Percentiles rank a stretch among this genome's conserved stretches.
Evolutionary conservation across 2,329 filamentous ascomycete species (phyloP).

Genomic region (Cordyceps javanica): DNA sequence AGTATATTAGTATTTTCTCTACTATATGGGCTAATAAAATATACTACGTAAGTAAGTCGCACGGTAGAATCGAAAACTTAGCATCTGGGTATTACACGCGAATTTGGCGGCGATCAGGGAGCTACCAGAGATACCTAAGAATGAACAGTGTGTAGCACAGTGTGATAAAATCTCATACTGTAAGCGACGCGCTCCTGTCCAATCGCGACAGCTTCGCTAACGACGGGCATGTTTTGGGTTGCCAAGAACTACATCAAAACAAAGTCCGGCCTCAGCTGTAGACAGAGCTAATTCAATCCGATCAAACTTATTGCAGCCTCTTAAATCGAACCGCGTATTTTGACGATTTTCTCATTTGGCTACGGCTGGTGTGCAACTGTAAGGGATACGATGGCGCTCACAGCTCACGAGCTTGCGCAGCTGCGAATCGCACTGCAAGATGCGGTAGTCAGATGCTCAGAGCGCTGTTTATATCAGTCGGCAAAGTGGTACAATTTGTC

Average conservation of each 20-base stretch:
- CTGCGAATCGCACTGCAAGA: slow-evolving; percentile 72
- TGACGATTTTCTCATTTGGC: background rate
- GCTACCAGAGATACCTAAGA: background rate
- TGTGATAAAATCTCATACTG: background rate
- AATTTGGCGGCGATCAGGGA: background rate
- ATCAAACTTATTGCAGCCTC: too few relatives aligned
- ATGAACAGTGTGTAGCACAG: slow-evolving; percentile 1
- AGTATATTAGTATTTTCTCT: too few relatives aligned
- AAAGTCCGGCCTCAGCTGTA: background rate
- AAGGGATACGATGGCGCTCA: slow-evolving; percentile 42
- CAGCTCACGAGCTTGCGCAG: slow-evolving; percentile 52
- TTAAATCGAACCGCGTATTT: background rate
- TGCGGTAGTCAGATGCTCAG: slow-evolving; percentile 84
- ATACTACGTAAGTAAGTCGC: too few relatives aligned
- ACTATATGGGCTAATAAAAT: too few relatives aligned
- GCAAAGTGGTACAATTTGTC: slow-evolving; percentile 71
- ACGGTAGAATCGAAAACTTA: too few relatives aligned
- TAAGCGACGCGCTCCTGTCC: slow-evolving; percentile 1
- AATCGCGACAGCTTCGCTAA: slow-evolving; percentile 6
- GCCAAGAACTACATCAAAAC: background rate
- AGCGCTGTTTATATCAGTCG: slow-evolving; percentile 91
- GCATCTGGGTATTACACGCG: too few relatives aligned
- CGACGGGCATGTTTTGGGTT: background rate
- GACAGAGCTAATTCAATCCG: background rate
- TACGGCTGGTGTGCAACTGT: background rate